These are phyloP conservation scores for Microglena sp. DNA, from an alignment of 139 green algal species.

Conservation along the genomic window DNA sequence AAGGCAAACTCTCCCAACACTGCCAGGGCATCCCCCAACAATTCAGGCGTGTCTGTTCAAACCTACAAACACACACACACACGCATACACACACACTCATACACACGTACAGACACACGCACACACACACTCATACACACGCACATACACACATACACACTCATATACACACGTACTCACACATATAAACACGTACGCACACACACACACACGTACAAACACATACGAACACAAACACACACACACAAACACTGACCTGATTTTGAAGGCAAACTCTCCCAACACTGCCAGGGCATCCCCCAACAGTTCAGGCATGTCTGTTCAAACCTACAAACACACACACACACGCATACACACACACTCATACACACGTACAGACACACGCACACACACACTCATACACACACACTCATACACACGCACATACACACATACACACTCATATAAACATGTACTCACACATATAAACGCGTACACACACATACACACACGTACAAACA, in stretches of 20 bases:
- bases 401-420: too few relatives aligned
- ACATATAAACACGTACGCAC: background rate
- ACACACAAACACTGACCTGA: conserved; percentile 32
- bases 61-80: background rate
- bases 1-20: too few relatives aligned
- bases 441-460: too few relatives aligned
- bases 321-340: too few relatives aligned
- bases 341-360: too few relatives aligned
- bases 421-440: too few relatives aligned
- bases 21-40: too few relatives aligned
- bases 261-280: conserved; percentile 65
- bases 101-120: background rate
- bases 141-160: background rate
- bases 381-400: too few relatives aligned
- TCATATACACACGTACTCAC: background rate
- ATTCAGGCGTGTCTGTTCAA: too few relatives aligned
- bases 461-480: too few relatives aligned
- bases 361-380: too few relatives aligned
- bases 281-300: conserved; percentile 56
- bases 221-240: background rate
- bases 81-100: background rate
- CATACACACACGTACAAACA: too few relatives aligned
- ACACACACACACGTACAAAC: background rate
- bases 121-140: background rate
- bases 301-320: conserved; percentile 49